A percentile compares a stretch with the other conserved stretches of the same genome.
Conservation (phyloP, 2,329 filamentous ascomycete species). For the Colletotrichum horii region DNA sequence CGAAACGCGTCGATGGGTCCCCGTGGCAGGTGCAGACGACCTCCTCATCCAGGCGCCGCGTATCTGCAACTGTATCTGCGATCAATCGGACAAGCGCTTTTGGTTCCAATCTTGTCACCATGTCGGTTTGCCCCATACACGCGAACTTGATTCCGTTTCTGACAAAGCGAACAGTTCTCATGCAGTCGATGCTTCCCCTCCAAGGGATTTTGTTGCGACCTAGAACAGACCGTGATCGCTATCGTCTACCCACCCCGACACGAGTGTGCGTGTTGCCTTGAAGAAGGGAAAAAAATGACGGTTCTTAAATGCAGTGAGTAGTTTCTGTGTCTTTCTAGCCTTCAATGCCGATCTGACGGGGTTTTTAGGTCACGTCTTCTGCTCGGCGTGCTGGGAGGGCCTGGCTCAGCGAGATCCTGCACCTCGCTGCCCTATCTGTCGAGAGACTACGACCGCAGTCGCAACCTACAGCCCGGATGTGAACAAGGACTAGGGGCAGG, state of each 20-base stretch:
- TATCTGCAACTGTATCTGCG: not conserved
- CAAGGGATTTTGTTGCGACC: not conserved
- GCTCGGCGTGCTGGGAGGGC: not conserved
- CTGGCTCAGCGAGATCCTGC: not conserved
- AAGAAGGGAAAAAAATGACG: not conserved
- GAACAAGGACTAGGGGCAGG: not conserved
- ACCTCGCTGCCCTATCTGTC: not conserved
- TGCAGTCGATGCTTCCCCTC: not conserved
- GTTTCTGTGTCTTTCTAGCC: not conserved
- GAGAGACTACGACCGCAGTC: not conserved
- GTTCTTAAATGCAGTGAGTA: not conserved
- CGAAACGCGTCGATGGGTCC: not conserved
- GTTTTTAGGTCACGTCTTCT: not conserved
- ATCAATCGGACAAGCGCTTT: not conserved
- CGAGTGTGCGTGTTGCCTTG: not conserved
- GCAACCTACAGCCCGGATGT: not conserved
- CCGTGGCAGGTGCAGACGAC: not conserved
- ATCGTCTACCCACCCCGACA: not conserved
- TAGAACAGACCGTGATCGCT: not conserved
- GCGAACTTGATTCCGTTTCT: not conserved
- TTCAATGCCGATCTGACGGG: not conserved
- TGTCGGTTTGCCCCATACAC: not conserved
- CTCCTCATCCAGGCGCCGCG: not conserved
- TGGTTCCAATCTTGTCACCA: not conserved
- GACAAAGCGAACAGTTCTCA: not conserved